Evolutionary conservation across 1,284 basidiomycete genomes (phyloP), one percentile per base, ranked within the genome.

Genomic region (Jaminaea rosea): DNA sequence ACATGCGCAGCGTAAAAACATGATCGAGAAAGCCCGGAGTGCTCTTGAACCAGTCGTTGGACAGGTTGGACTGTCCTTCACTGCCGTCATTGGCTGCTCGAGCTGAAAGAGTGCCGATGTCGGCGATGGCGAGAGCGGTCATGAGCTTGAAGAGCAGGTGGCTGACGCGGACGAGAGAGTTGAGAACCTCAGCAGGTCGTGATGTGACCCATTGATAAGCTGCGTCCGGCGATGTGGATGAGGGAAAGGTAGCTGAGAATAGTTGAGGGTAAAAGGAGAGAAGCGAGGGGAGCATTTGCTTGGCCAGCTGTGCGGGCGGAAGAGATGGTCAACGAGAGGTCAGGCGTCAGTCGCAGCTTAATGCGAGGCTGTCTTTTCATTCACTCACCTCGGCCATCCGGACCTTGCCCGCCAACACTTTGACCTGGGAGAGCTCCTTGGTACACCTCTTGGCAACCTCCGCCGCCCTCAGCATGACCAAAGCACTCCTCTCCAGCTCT

Each of bases 321-420:
- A 36, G 27, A 21, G 42, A 11, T 11, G 19, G 15, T 4, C 2
- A 11, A 24, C 3, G n/a, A 21, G 45, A 27, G 31, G 3, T 19
- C 47, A 41, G 11, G 7, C 46, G 7, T 31, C 21, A 13, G 8
- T 31, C 29, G 29, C 8, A 31, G 15, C n/a, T n/a, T 31, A 15
- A 31, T 31, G 15, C 27, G 17, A 37, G 13, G 9, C 26, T 26
- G n/a, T 7, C 5, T 45, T 44, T 6, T 4, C 24, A 19, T 27
- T 27, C 10, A n/a, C 67, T 65, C 36, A 73, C 60, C 42, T 71
- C 67, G 26, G 69, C 59, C 69, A 73, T 72, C 26, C 68, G 60
- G 50, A 73, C 59, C 53, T 67, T 69, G 31, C 71, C 70, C 9
- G 69, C 65, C 9, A 72, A 54, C 5, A 73, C 55, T 24, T 62